phyloP scores from a whole-genome alignment of 192 early-diverging fungal genomes.

The Rhizoclosmatium sp. region DNA sequence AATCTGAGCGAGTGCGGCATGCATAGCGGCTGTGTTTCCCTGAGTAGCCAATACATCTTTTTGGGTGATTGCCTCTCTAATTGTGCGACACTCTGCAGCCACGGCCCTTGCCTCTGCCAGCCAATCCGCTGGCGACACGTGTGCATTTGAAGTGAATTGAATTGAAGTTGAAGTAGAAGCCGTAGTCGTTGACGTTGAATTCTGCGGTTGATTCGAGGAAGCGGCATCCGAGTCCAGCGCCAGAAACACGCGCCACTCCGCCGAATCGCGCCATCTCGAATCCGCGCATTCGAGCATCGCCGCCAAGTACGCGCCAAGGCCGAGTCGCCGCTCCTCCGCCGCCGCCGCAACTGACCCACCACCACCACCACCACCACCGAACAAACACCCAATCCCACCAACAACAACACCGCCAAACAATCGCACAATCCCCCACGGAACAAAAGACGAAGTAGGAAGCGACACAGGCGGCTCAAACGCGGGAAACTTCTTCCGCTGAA shows the following conservation, averaged over 20 bases:
- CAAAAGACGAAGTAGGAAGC: conserved; percentile 75
- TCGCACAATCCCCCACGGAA: background rate
- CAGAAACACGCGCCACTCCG: conserved; percentile 79
- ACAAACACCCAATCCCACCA: background rate
- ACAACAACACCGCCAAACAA: background rate
- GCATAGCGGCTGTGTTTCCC: conserved; percentile 79
- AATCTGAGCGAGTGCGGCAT: conserved; percentile 80
- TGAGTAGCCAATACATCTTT: conserved; percentile 74
- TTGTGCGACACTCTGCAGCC: conserved; percentile 69
- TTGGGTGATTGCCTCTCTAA: conserved; percentile 74
- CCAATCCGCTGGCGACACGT: conserved; percentile 57
- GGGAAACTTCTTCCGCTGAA: conserved; percentile 72
- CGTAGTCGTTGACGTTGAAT: background rate
- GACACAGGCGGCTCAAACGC: conserved; percentile 64
- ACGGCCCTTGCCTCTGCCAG: conserved; percentile 75
- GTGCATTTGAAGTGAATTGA: background rate
- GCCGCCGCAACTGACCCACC: background rate
- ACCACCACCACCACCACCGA: background rate
- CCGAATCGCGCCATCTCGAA: conserved; percentile 77
- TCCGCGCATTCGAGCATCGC: conserved; percentile 76
- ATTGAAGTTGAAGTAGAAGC: background rate
- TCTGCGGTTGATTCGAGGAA: conserved; percentile 30
- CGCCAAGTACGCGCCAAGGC: conserved; percentile 80
- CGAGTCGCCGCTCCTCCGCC: conserved; percentile 67
- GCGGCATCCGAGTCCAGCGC: background rate